phyloP scores from a whole-genome alignment of 805 yeast species.

The Komagataella populi region DNA sequence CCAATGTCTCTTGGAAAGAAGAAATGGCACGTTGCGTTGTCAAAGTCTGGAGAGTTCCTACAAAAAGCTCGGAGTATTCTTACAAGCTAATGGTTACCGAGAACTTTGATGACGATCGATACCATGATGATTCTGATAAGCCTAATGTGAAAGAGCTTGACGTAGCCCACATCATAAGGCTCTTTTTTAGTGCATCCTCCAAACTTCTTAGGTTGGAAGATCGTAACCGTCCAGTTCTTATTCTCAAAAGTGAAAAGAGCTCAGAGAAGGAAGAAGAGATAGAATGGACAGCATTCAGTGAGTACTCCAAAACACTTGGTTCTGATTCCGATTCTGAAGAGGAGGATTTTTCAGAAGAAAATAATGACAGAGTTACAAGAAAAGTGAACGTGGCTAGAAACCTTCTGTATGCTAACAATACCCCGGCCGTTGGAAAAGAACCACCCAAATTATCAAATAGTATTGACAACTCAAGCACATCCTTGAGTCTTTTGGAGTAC shows the following conservation, averaged over 20 bases:
- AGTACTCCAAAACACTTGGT: conserved; percentile 15
- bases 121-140: background rate
- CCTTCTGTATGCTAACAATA: conserved; percentile 1
- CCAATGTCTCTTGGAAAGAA: conserved; percentile 59
- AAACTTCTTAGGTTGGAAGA: conserved; percentile 39
- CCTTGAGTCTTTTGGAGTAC: conserved; percentile 51
- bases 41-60: conserved; percentile 39
- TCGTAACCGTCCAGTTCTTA: conserved; percentile 49
- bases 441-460: background rate
- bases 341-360: conserved; percentile 12
- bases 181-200: background rate
- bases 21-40: conserved; percentile 44
- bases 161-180: background rate
- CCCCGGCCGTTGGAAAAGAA: conserved; percentile 2
- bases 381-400: conserved; percentile 11
- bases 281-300: conserved; percentile 44
- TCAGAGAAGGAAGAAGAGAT: conserved; percentile 10
- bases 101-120: background rate
- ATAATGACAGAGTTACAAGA: conserved; percentile 12
- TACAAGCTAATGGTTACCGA: background rate
- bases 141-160: background rate
- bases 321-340: conserved; percentile 9
- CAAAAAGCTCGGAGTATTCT: conserved; percentile 46
- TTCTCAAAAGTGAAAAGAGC: conserved; percentile 31
- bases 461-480: conserved; percentile 4